Evolutionary conservation across 306 rosid genomes (phyloP), one percentile per base, ranked within the genome.

Genomic region (Acacia melanoxylon): DNA sequence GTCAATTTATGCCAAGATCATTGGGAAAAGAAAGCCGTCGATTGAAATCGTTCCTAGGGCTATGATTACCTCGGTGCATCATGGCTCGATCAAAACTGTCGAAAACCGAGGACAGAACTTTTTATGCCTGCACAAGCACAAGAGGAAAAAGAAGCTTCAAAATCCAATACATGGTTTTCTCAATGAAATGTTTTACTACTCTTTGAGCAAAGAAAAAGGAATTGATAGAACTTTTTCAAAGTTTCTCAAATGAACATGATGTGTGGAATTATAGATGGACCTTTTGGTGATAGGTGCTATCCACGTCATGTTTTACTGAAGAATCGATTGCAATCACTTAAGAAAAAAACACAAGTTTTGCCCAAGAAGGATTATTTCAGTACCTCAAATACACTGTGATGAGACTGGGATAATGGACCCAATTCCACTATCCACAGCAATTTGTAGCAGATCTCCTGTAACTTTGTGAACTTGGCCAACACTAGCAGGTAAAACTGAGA

Each of bases 351-450:
- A 27, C 20, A 29, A 29, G 10, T 63, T 29, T 13, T 27, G 41
- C 37, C 42, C 41, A 13, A 69, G 75, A 25, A 68, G 41, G 74
- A 33, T 24, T 35, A 71, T 51, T 20, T 67, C 63, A 79, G 80
- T 52, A 70, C 81, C 86, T 74, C 44, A 15, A 66, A 73, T 27
- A 31, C 54, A 68, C 49, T 24, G 77, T n/a, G 29, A 78, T 35
- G 42, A 49, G 73, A 77, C 58, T n/a, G 27, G 61, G 79, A 61
- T 41, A 69, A 45, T 12, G 54, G 81, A 82, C 75, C 40, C 81
- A 51, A 41, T 73, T 72, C 76, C 62, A 46, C 74, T 77, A 35
- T 76, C 56, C 80, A 65, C 82, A 74, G 84, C 66, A 44, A 63
- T 45, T 65, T 41, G 73, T 69, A 19, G 82, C 76, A 40, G 74